These are phyloP conservation scores for Marasmius fiardii DNA, from an alignment of 1,284 basidiomycete genomes.

Conservation along the genomic window DNA sequence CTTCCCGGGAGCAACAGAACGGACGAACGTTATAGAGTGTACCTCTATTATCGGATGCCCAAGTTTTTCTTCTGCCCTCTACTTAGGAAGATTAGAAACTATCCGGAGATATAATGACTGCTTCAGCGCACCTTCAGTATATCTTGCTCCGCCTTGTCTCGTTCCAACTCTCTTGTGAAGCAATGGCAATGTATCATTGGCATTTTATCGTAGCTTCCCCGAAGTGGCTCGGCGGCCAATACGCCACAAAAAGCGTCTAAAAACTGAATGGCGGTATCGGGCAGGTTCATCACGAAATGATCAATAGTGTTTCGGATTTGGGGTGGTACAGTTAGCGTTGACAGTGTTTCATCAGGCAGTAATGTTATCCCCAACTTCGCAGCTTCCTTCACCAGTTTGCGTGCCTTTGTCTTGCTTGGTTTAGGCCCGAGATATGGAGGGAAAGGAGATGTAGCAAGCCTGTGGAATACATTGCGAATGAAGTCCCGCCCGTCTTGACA, in stretches of 20 bases:
- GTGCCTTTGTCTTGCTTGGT: slow-evolving; percentile 41
- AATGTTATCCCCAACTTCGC: slow-evolving; percentile 15
- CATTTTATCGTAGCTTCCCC: slow-evolving; percentile 58
- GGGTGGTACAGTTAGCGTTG: slow-evolving; percentile 14
- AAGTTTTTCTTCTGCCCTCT: slow-evolving; percentile 77
- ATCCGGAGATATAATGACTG: not conserved
- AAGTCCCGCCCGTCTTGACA: slow-evolving; percentile 87
- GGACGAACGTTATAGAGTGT: slow-evolving; percentile 75
- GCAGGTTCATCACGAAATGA: slow-evolving; percentile 98
- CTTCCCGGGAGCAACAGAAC: slow-evolving; percentile 94
- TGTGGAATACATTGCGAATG: slow-evolving; percentile 58
- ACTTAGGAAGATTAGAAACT: slow-evolving; percentile 10
- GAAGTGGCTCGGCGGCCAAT: slow-evolving; percentile 35
- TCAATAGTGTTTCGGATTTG: slow-evolving; percentile 54
- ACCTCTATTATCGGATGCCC: slow-evolving; percentile 52
- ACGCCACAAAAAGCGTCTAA: slow-evolving; percentile 85
- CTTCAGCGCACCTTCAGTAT: slow-evolving; percentile 67
- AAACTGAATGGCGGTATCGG: slow-evolving; percentile 89
- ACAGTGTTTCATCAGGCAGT: slow-evolving; percentile 11
- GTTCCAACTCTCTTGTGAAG: slow-evolving; percentile 88
- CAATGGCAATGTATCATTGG: slow-evolving; percentile 96
- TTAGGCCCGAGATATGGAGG: slow-evolving; percentile 47
- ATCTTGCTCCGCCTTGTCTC: slow-evolving; percentile 64
- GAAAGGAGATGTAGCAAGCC: slow-evolving; percentile 65
- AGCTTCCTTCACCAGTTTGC: slow-evolving; percentile 28